These are phyloP conservation scores for Fraxinus paxiana DNA, from an alignment of 305 asterid genomes.

Conservation along the genomic window DNA sequence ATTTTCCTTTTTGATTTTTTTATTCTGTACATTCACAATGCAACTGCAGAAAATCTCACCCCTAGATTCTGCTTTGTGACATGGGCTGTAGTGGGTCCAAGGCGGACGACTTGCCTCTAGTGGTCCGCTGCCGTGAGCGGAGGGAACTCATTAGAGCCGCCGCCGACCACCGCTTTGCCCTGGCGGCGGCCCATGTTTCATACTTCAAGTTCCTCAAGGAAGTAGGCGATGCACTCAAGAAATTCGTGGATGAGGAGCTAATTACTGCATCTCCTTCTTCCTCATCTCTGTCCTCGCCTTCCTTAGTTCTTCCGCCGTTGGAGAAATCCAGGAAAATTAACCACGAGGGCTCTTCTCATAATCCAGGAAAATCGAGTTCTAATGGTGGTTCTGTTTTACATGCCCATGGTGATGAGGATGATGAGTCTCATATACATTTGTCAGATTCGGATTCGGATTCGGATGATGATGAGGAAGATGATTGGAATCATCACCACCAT, in stretches of 20 bases:
- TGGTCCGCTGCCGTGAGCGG: slow-evolving; percentile 76
- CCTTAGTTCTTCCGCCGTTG: slow-evolving; percentile 52
- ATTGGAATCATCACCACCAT: slow-evolving; percentile 21
- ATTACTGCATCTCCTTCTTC: slow-evolving; percentile 45
- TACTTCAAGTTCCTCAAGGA: slow-evolving; percentile 71
- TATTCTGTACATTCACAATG: slow-evolving; percentile 26
- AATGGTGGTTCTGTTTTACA: slow-evolving; percentile 37
- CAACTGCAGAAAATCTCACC: slow-evolving; percentile 20
- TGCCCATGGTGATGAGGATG: slow-evolving; percentile 36
- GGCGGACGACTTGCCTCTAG: slow-evolving; percentile 66
- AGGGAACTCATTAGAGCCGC: slow-evolving; percentile 73
- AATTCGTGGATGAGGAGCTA: slow-evolving; percentile 82
- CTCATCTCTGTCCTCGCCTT: slow-evolving; percentile 63
- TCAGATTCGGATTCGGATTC: slow-evolving; percentile 46
- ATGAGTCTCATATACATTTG: slow-evolving; percentile 55
- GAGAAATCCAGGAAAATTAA: slow-evolving; percentile 30
- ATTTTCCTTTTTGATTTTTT: background rate
- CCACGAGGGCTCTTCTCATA: slow-evolving; percentile 26
- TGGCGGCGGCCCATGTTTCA: slow-evolving; percentile 83
- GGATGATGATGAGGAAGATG: slow-evolving; percentile 29
- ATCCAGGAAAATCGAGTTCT: slow-evolving; percentile 17
- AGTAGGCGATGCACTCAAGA: slow-evolving; percentile 78
- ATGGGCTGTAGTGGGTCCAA: slow-evolving; percentile 91
- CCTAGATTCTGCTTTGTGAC: background rate
- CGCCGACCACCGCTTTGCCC: slow-evolving; percentile 78